Percentiles rank a stretch among this genome's conserved stretches.
Conservation (phyloP, 768 basidiomycete species). For the Mycena rebaudengoi region DNA sequence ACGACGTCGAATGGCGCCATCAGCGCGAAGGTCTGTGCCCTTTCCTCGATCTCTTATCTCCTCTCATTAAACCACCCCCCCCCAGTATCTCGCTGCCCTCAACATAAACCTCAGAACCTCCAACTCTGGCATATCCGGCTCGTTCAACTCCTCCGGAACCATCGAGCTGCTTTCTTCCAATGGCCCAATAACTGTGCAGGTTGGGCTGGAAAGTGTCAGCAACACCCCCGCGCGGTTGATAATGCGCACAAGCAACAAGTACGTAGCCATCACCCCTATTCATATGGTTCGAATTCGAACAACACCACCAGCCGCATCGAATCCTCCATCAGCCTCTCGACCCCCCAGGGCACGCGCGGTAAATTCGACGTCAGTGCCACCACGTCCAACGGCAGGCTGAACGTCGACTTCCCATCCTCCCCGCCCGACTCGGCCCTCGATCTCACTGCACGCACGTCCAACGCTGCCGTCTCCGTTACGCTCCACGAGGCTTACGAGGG, state of each 20-base stretch:
- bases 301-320: not conserved
- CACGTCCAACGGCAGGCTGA: conserved; percentile 44
- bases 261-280: not conserved
- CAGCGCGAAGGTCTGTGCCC: not conserved
- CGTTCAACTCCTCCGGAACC: conserved; percentile 37
- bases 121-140: conserved; percentile 47
- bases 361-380: conserved; percentile 42
- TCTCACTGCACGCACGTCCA: conserved; percentile 40
- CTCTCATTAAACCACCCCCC: not conserved
- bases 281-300: not conserved
- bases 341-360: conserved; percentile 13
- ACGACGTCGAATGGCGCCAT: conserved; percentile 15
- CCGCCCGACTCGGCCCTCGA: conserved; percentile 44
- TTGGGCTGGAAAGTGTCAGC: conserved; percentile 37
- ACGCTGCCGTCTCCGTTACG: conserved; percentile 42
- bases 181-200: conserved; percentile 37
- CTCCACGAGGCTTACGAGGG: conserved; percentile 51
- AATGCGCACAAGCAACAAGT: conserved; percentile 19
- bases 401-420: conserved; percentile 38
- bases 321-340: not conserved
- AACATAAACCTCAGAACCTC: conserved; percentile 37
- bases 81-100: conserved; percentile 38
- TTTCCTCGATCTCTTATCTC: not conserved
- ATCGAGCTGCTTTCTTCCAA: conserved; percentile 44
- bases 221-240: not conserved